Evolutionary conservation across 306 rosid genomes (phyloP).

Genomic region (Cucumis hystrix): DNA sequence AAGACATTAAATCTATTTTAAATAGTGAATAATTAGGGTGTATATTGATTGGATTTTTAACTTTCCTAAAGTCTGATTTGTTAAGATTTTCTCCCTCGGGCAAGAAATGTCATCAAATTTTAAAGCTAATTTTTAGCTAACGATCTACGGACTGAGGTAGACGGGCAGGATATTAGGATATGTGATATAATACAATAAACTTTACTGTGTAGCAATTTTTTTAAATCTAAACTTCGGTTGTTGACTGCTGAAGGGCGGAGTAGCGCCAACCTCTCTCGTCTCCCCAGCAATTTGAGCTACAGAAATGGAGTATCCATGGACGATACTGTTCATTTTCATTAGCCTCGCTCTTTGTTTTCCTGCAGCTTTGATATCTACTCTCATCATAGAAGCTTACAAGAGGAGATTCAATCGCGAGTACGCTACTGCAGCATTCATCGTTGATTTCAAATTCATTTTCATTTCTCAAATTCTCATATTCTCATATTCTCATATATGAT

Average conservation of each 20-base stretch:
- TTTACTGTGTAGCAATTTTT: too few species aligned
- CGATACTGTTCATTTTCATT: conserved; percentile 24
- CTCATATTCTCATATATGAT: neutral
- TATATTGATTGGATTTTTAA: too few species aligned
- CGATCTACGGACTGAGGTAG: too few species aligned
- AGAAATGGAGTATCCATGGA: conserved; percentile 22
- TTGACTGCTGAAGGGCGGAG: neutral
- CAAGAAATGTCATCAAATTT: too few species aligned
- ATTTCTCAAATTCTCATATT: neutral
- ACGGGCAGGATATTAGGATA: too few species aligned
- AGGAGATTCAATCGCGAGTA: conserved; percentile 68
- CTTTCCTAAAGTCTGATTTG: too few species aligned
- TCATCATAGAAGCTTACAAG: conserved; percentile 53
- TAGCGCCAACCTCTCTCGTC: neutral
- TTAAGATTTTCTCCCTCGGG: too few species aligned
- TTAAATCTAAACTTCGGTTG: too few species aligned
- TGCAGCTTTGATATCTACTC: conserved; percentile 25
- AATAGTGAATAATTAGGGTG: too few species aligned
- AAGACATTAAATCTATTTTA: too few species aligned
- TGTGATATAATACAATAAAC: too few species aligned
- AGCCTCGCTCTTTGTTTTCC: conserved; percentile 16
- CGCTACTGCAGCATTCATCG: neutral
- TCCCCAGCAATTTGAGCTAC: neutral
- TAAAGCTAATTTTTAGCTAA: too few species aligned
- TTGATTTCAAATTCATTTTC: neutral